Percentiles rank a stretch among this genome's conserved stretches.
phyloP scores from a whole-genome alignment of 495 filamentous ascomycete genomes.

The Penicilliopsis zonata region DNA sequence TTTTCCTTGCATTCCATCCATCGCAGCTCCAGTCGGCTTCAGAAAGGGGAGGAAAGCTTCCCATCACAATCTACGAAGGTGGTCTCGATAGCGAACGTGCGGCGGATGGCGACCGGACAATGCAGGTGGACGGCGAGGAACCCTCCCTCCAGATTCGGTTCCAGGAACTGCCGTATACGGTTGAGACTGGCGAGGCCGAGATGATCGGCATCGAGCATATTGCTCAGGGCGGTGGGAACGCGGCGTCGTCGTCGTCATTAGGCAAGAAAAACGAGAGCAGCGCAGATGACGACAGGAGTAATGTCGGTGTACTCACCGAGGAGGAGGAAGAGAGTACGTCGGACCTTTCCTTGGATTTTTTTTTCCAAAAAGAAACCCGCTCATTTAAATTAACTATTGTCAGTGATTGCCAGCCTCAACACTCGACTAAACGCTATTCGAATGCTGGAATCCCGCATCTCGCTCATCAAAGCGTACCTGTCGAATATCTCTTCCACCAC shows the following conservation, averaged over 20 bases:
- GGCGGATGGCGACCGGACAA: constrained; percentile 54
- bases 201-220: constrained; percentile 95
- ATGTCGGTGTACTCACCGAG: constrained; percentile 39
- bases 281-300: constrained; percentile 7
- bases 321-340: constrained; percentile 66
- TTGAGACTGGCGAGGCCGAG: constrained; percentile 91
- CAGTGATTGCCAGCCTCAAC: constrained; percentile 59
- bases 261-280: constrained; percentile 27
- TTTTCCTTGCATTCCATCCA: constrained; percentile 79
- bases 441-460: constrained; percentile 78
- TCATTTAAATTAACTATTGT: not conserved
- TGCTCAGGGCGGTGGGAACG: constrained; percentile 69
- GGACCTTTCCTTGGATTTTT: not conserved
- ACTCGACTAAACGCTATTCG: constrained; percentile 85
- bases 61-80: constrained; percentile 79
- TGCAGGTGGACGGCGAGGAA: constrained; percentile 61
- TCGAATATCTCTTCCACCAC: constrained; percentile 53
- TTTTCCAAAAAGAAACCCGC: not conserved
- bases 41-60: constrained; percentile 62
- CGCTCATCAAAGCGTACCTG: constrained; percentile 72
- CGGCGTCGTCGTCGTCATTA: constrained; percentile 25
- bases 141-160: constrained; percentile 51
- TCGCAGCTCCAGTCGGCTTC: constrained; percentile 34
- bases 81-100: constrained; percentile 33
- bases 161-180: constrained; percentile 68